Base-by-base conservation (phyloP, 495 filamentous ascomycete genomes). In the Penicillium dipodomyicola region DNA sequence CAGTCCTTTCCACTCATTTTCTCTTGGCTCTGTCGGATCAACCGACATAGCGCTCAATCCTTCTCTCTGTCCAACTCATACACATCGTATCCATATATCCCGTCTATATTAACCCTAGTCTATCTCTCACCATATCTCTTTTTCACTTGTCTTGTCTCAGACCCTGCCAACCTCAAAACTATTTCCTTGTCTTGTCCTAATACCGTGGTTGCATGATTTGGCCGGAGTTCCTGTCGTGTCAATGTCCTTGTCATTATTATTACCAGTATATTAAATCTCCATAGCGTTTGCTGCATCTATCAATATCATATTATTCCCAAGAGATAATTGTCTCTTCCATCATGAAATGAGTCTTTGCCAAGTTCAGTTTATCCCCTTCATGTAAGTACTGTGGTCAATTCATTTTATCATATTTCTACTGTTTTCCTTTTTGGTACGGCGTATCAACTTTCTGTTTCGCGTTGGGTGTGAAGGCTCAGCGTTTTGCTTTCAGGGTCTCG, bases 191-290 rank as follows among this genome's bases (percentile, higher is more conserved):
- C 19, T 47, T 53, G 30, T 60, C 41, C 33, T 53, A 43, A 11
- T 51, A 57, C 17, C 20, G 25, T 40, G 14, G 8, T 52, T 52
- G 41, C 51, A 58, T 62, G 19, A 6, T 39, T 19, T 47, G 45
- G 48, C 25, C 17, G 51, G 54, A 37, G 50, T 49, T 35, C n/a
- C 23, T 32, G 9, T 22, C 43, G 32, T 48, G 30, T 35, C 4
- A 27, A 12, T 30, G 1, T 44, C 49, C 10, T 39, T 33, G 12
- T 42, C n/a, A 25, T 41, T 32, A 45, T 35, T 50, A 39, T 49
- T 33, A 52, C 32, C 23, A 1, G 22, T 56, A 37, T 33, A 43
- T 35, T 37, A 54, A 37, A 51, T 3, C 22, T 10, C 49, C 33
- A 22, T 40, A 51, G 33, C 49, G 49, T 27, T 8, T 51, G 49